Percentiles rank a stretch among this genome's conserved stretches.
These are phyloP conservation scores for Gaillardinia entomophila DNA, from an alignment of 805 yeast genomes.

Conservation along the genomic window DNA sequence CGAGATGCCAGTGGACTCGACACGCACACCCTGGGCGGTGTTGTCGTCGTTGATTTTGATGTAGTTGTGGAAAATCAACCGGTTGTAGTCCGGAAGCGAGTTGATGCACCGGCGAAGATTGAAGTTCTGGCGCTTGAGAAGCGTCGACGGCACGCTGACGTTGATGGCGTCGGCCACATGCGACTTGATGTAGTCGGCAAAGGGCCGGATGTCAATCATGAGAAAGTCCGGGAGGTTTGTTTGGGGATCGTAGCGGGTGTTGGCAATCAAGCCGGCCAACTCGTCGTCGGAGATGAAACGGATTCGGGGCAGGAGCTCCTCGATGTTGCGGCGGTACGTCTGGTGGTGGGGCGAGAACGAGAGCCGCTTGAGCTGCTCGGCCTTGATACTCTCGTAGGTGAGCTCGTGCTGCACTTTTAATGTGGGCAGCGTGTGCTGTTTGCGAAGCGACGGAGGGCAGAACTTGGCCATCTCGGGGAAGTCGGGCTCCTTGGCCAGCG, in stretches of 20 bases:
- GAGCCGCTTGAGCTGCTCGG: conserved; percentile 18
- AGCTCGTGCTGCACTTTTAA: conserved; percentile 10
- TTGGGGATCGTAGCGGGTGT: conserved; percentile 2
- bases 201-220: conserved; percentile 77
- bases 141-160: conserved; percentile 85
- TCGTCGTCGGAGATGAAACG: conserved; percentile 9
- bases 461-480: conserved; percentile 6
- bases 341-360: conserved; percentile 13
- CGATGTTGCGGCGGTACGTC: conserved; percentile 15
- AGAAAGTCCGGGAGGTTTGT: conserved; percentile 20
- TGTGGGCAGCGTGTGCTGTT: conserved; percentile 15
- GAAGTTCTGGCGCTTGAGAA: conserved; percentile 70
- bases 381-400: conserved; percentile 11
- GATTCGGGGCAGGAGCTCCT: conserved; percentile 16
- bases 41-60: conserved; percentile 11
- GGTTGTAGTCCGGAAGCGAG: conserved; percentile 53
- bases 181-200: conserved; percentile 58
- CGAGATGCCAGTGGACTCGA: background rate
- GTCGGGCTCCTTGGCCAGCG: conserved; percentile 16
- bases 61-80: conserved; percentile 32
- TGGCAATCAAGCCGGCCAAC: conserved; percentile 9
- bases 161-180: conserved; percentile 63
- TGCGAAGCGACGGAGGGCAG: conserved; percentile 9
- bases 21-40: conserved; percentile 1
- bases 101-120: conserved; percentile 57